Evolutionary conservation across 371 early-diverging fungal species (phyloP), one percentile per base, ranked within the genome.

Genomic region (Mortierella sp.): DNA sequence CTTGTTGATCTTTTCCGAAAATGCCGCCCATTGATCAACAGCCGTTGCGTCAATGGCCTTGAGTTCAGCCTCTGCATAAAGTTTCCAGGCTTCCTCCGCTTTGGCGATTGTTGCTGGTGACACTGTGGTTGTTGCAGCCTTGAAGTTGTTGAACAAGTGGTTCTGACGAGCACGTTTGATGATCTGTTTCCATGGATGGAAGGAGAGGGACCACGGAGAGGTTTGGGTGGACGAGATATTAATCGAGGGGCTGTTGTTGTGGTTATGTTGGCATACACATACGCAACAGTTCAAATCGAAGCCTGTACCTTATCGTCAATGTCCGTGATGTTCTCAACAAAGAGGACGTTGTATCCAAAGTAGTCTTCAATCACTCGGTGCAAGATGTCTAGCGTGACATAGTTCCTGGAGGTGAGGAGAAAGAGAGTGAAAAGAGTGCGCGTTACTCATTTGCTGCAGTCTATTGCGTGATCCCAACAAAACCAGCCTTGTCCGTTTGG

Each of bases 251-350:
- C n/a, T n/a, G n/a, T n/a, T n/a, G n/a, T n/a, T n/a, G n/a, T n/a
- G n/a, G n/a, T n/a, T n/a, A n/a, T n/a, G n/a, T n/a, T n/a, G n/a
- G n/a, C n/a, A n/a, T n/a, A n/a, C n/a, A n/a, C n/a, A n/a, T n/a
- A n/a, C n/a, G n/a, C n/a, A n/a, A n/a, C n/a, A n/a, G n/a, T n/a
- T n/a, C n/a, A n/a, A n/a, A n/a, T n/a, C n/a, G n/a, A n/a, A n/a
- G 18, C 19, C 21, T 4, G 39, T 79, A 90, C 91, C 86, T 99
- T 99, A 80, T 99, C 99, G 79, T 99, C 99, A 78, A 99, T 96
- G 82, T 99, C 99, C 38, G 99, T 99, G 54, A 99, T 93, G 80
- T 99, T 99, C 93, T 99, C 98, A 45, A 99, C 98, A 82, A 95
- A 94, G 24, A 87, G 83, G 49, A 99, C 94, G 65, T 99, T 91